A percentile compares a stretch with the other conserved stretches of the same genome.
Conservation (phyloP, 2,329 filamentous ascomycete genomes). For the Fusarium avenaceum region DNA sequence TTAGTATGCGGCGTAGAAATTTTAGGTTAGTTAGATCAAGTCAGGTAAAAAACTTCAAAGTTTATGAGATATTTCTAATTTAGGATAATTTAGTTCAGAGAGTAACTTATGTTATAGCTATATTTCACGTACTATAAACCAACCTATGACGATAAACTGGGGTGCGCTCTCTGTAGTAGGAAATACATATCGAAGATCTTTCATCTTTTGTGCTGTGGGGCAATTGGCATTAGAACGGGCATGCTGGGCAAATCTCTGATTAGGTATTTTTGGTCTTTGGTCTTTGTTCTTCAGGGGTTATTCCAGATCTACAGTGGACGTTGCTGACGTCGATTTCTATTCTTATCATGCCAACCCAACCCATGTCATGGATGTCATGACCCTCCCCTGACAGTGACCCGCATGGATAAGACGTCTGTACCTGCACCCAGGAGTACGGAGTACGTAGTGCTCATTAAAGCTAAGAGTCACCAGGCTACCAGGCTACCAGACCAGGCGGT, state of each 20-base stretch:
- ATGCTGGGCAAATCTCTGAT: conserved; percentile 1
- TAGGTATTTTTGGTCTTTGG: conserved; percentile 23
- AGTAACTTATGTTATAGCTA: too few species aligned
- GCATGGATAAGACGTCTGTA: not conserved
- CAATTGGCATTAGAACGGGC: conserved; percentile 29
- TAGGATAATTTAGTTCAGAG: not conserved
- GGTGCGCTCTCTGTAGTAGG: too few species aligned
- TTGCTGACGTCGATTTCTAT: conserved; percentile 45
- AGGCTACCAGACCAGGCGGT: conserved; percentile 4
- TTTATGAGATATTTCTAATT: not conserved
- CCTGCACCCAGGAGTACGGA: too few species aligned
- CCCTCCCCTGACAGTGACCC: conserved; percentile 28
- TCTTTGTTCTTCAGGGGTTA: conserved; percentile 29
- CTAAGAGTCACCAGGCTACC: too few species aligned
- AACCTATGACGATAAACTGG: not conserved
- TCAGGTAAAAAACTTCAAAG: not conserved
- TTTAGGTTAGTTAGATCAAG: too few species aligned
- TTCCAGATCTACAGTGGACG: conserved; percentile 8
- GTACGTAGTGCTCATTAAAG: too few species aligned
- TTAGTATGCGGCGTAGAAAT: conserved; percentile 9
- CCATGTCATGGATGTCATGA: conserved; percentile 14
- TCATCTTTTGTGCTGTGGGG: conserved; percentile 8
- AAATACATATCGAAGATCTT: conserved; percentile 20
- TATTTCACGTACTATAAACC: not conserved
- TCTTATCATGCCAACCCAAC: conserved; percentile 29